These are phyloP conservation scores for Jamesozyma hellenica DNA, from an alignment of 805 yeast species.

Conservation along the genomic window DNA sequence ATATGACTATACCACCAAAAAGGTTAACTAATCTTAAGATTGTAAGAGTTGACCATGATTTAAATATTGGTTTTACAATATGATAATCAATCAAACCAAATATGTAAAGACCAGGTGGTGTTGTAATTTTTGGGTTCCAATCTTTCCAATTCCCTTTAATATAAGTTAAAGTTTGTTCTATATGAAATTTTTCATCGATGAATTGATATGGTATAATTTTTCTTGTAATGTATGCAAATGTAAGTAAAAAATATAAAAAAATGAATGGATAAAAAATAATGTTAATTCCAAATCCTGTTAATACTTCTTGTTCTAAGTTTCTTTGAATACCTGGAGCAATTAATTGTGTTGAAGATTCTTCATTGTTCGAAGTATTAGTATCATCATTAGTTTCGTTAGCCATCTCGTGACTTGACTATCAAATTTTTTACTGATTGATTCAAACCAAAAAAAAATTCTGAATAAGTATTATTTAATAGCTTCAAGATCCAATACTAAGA, in stretches of 20 bases:
- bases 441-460: no score
- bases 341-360: conserved; percentile 9
- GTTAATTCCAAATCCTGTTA: conserved; percentile 27
- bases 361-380: not conserved
- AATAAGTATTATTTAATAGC: no score
- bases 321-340: conserved; percentile 23
- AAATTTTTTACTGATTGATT: no score
- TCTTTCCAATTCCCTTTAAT: conserved; percentile 47
- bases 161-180: conserved; percentile 65
- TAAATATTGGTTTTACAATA: conserved; percentile 14
- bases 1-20: conserved; percentile 47
- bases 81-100: conserved; percentile 33
- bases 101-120: conserved; percentile 87
- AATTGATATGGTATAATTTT: conserved; percentile 27
- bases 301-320: conserved; percentile 23
- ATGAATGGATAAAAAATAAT: conserved; percentile 27
- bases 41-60: conserved; percentile 24
- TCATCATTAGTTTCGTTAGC: not conserved
- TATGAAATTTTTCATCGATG: conserved; percentile 72
- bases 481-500: no score
- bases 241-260: conserved; percentile 16
- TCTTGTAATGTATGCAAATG: conserved; percentile 25
- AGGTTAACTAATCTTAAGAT: conserved; percentile 51
- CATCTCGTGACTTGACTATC: no score
- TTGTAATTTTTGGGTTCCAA: conserved; percentile 89